Evolutionary conservation across 208 protist genomes (phyloP), one percentile per base, ranked within the genome.

Genomic region (Acanthamoeba castellanii): DNA sequence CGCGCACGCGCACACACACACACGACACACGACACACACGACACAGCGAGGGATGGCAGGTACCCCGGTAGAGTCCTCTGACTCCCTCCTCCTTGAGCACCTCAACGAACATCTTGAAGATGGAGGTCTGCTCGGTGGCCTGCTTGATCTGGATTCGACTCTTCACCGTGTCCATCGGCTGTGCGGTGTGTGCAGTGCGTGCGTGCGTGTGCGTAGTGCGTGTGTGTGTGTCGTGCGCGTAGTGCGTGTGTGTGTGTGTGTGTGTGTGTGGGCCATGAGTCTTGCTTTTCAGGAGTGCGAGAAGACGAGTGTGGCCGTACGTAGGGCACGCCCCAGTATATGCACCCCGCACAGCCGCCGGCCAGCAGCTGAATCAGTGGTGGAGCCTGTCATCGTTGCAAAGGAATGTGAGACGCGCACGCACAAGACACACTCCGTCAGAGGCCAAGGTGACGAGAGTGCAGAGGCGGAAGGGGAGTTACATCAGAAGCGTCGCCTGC

Each of bases 101-200:
- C 42, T 82, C 74, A 0, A 82, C 37, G 37, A 82, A 82, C 74
- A 82, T 82, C 74, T 82, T 82, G 42, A 50, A 50, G 20, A 82
- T 82, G 74, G 74, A 52, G 22, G 42, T 82, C 32, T 52, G 74
- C 32, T 76, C 32, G 32, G 68, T 25, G 6, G 74, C 74, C 42
- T 82, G 74, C 74, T 82, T 82, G 74, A 82, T 82, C 74, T 82
- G 74, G 32, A 82, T 82, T 27, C 74, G 74, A 52, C 74, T 82
- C 74, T 82, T 82, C 34, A 82, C 74, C 42, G 74, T 82, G 74
- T 82, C 74, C 25, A 82, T 82, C 7, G 74, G 74, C 74, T 82
- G 74, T 34, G 37, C 25, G 8, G 25, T 72, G 64, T 72, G 5
- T 4, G 30, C 64, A 72, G 9, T 4, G 18, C 13, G 50, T 55